Evolutionary conservation across 768 basidiomycete species (phyloP).

Genomic region (Collybiopsis luxurians): DNA sequence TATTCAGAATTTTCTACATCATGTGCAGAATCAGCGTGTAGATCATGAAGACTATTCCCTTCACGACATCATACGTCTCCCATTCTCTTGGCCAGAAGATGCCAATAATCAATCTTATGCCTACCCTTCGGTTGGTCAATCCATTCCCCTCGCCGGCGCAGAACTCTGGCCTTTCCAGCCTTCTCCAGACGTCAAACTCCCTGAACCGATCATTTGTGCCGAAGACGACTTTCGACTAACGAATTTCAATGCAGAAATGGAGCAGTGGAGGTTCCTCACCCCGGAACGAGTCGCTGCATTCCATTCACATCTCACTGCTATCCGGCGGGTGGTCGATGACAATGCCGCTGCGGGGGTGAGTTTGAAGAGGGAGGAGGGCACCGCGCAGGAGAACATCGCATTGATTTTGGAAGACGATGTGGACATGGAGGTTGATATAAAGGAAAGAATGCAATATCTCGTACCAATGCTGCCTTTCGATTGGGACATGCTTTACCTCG

Average conservation of each 20-base stretch:
- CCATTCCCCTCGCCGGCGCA: not conserved
- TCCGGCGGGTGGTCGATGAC: constrained; percentile 27
- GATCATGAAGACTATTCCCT: not conserved
- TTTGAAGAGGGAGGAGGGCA: not conserved
- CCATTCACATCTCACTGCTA: constrained; percentile 41
- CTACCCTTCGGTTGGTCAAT: not conserved
- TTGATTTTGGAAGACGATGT: constrained; percentile 52
- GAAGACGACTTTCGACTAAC: constrained; percentile 2
- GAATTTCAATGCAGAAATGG: not conserved
- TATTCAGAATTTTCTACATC: not conserved
- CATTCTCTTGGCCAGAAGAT: constrained; percentile 7
- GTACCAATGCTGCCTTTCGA: constrained; percentile 36
- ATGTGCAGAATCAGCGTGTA: constrained; percentile 1
- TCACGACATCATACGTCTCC: not conserved
- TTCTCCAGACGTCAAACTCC: not conserved
- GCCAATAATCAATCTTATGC: not conserved
- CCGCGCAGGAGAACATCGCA: constrained; percentile 13
- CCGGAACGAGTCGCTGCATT: constrained; percentile 46
- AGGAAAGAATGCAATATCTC: constrained; percentile 25
- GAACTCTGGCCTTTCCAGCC: constrained; percentile 4
- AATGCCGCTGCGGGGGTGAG: constrained; percentile 12
- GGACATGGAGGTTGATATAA: constrained; percentile 45
- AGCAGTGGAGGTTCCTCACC: constrained; percentile 25
- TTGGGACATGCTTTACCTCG: constrained; percentile 53
- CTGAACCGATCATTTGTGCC: constrained; percentile 1